phyloP scores from a whole-genome alignment of 108 stramenopile species.

The Discostella stelligeroides region DNA sequence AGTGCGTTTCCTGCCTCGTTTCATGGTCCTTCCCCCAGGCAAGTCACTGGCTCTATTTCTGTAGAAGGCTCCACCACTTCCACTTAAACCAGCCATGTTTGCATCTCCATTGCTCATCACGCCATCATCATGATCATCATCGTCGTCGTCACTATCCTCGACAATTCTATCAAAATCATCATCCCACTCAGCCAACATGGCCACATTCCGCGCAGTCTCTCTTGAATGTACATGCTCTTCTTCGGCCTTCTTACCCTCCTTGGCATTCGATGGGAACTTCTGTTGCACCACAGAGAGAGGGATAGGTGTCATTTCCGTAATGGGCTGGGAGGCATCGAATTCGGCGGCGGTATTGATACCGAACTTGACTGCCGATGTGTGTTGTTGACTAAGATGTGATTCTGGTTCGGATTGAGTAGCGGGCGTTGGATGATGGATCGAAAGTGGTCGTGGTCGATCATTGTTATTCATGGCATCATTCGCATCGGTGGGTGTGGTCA shows the following conservation, averaged over 20 bases:
- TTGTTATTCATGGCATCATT: conserved; percentile 13
- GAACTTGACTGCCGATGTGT: conserved; percentile 44
- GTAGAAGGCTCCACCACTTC: not conserved
- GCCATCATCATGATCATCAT: conserved; percentile 8
- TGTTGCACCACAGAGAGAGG: conserved; percentile 26
- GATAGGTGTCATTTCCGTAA: conserved; percentile 47
- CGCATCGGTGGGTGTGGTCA: not conserved
- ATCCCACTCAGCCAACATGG: conserved; percentile 49
- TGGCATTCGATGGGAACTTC: conserved; percentile 21
- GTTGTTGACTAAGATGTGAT: too few relatives aligned
- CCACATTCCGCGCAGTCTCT: conserved; percentile 42
- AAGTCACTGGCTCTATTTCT: not conserved
- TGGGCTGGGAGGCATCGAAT: conserved; percentile 38
- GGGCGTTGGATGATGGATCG: too few relatives aligned
- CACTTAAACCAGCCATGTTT: not conserved
- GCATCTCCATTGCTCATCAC: not conserved
- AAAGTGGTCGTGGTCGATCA: not conserved
- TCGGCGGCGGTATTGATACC: conserved; percentile 46
- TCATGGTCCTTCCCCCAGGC: conserved; percentile 7
- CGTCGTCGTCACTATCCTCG: conserved; percentile 18
- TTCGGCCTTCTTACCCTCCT: conserved; percentile 8
- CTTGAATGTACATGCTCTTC: too few relatives aligned
- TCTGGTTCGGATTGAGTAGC: too few relatives aligned
- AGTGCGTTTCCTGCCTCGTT: conserved; percentile 35
- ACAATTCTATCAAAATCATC: conserved; percentile 35